Conservation (phyloP, 805 yeast genomes). For the Komagataella pseudopastoris region DNA sequence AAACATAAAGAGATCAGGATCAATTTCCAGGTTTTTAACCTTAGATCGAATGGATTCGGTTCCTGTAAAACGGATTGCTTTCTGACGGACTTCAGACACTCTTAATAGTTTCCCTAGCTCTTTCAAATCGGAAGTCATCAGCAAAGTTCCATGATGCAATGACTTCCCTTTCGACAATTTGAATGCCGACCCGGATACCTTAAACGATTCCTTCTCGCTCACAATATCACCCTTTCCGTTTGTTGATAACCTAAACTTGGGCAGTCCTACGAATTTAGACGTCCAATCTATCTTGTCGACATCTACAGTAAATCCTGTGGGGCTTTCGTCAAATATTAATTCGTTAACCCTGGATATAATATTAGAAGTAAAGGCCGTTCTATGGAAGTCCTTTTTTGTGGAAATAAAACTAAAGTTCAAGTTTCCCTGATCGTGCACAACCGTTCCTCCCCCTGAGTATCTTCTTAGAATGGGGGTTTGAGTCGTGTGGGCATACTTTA, state of each 20-base stretch:
- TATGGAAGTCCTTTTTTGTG: constrained; percentile 41
- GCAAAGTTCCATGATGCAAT: constrained; percentile 95
- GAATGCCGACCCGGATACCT: constrained; percentile 89
- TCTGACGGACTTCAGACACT: constrained; percentile 7
- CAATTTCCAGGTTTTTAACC: constrained; percentile 52
- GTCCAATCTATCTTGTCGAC: neutral
- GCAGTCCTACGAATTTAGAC: constrained; percentile 4
- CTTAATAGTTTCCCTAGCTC: constrained; percentile 45
- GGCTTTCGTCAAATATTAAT: constrained; percentile 6
- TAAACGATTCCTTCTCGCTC: constrained; percentile 26
- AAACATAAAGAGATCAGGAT: constrained; percentile 29
- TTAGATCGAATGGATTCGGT: constrained; percentile 73
- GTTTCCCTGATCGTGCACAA: constrained; percentile 86
- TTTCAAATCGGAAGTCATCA: constrained; percentile 52
- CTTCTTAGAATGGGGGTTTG: constrained; percentile 64
- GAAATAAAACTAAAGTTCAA: constrained; percentile 76
- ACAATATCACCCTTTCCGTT: constrained; percentile 77
- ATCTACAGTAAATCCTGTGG: constrained; percentile 2
- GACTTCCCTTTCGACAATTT: constrained; percentile 72
- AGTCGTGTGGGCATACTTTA: constrained; percentile 34
- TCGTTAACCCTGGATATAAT: constrained; percentile 26
- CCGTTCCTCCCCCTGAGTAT: constrained; percentile 92
- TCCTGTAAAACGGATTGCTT: constrained; percentile 12
- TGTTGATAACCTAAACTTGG: constrained; percentile 23
- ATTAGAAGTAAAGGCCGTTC: constrained; percentile 37